Percentiles rank a stretch among this genome's conserved stretches.
phyloP scores from a whole-genome alignment of 441 rosid species.

The Kokia cookei region DNA sequence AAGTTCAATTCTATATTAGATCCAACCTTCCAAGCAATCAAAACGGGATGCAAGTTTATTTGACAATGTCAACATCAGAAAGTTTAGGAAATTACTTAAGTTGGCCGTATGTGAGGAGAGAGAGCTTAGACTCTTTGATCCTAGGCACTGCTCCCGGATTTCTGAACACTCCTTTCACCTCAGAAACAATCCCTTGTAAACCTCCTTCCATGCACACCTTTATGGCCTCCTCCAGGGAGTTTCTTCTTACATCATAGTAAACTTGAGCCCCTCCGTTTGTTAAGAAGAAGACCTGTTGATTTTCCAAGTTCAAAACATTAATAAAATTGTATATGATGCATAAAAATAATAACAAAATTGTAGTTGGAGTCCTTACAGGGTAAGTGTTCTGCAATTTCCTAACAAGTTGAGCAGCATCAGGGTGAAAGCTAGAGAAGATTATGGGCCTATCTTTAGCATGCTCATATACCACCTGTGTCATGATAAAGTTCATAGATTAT shows the following conservation, averaged over 20 bases:
- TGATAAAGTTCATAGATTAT: too few species aligned
- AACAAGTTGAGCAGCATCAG: slow-evolving; percentile 73
- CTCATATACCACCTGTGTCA: slow-evolving; percentile 50
- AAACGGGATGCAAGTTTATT: background rate
- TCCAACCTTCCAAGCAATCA: background rate
- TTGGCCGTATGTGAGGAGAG: slow-evolving; percentile 74
- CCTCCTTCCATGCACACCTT: slow-evolving; percentile 65
- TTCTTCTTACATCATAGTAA: slow-evolving; percentile 61
- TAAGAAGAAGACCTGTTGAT: slow-evolving; percentile 62
- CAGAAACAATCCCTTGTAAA: slow-evolving; percentile 74
- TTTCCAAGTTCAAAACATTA: background rate
- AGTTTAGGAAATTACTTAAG: slow-evolving; percentile 44
- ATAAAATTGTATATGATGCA: too few species aligned
- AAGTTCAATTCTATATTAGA: background rate
- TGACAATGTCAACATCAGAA: background rate
- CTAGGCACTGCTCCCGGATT: slow-evolving; percentile 61
- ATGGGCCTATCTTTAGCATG: slow-evolving; percentile 52
- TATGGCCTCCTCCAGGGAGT: slow-evolving; percentile 75
- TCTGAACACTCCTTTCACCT: slow-evolving; percentile 64
- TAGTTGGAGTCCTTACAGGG: slow-evolving; percentile 46
- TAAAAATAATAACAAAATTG: too few species aligned
- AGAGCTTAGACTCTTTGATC: slow-evolving; percentile 77
- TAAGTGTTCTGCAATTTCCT: slow-evolving; percentile 60
- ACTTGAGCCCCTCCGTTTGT: slow-evolving; percentile 63
- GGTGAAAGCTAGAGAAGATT: slow-evolving; percentile 83